Evolutionary conservation across 2,329 filamentous ascomycete species (phyloP), one percentile per base, ranked within the genome.

Genomic region (Graphilbum sp.): DNA sequence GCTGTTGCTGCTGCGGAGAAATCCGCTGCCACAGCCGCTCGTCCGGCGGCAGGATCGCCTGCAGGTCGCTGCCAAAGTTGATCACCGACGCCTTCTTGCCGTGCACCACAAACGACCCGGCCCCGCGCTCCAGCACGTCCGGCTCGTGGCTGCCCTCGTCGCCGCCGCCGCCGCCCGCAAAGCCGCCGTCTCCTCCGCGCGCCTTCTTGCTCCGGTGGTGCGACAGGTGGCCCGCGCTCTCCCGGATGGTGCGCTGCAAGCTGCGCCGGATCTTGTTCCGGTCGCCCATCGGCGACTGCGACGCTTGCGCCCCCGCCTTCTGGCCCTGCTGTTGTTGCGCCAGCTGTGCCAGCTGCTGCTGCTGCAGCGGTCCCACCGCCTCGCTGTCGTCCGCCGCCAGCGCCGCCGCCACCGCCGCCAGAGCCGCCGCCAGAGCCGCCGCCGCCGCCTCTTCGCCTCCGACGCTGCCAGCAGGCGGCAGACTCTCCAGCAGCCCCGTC

Each of bases 11-110:
- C n/a, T n/a, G n/a, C n/a, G n/a, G n/a, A n/a, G n/a, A n/a, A n/a
- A n/a, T 81, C 39, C 76, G 69, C 35, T 77, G 62, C 41, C 75
- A 72, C 32, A 84, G 60, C 29, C 78, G 74, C 50, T 87, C 80
- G 43, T 88, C 82, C 0, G 75, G 68, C 1, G 78, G 69, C 58
- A 87, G 10, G 19, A 47, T 73, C 42, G 71, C 79, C 50, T 88
- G 79, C 62, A 94, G 77, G 49, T 94, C 88, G n/a, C 78, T 76
- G 9, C 87, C 86, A 53, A 98, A 92, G n/a, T 84, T 92, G 47
- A 98, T 84, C 40, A 98, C 83, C 1, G 86, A 94, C 3, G 90
- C 90, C 58, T 98, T 96, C 63, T 96, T 98, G 43, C 90, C 88
- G 52, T 98, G 90, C 4, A 98, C 78, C 4, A 90, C 93, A 55